Percentiles rank a stretch among this genome's conserved stretches.
Conservation (phyloP, 768 basidiomycete species). For the Agaricus subrufescens region DNA sequence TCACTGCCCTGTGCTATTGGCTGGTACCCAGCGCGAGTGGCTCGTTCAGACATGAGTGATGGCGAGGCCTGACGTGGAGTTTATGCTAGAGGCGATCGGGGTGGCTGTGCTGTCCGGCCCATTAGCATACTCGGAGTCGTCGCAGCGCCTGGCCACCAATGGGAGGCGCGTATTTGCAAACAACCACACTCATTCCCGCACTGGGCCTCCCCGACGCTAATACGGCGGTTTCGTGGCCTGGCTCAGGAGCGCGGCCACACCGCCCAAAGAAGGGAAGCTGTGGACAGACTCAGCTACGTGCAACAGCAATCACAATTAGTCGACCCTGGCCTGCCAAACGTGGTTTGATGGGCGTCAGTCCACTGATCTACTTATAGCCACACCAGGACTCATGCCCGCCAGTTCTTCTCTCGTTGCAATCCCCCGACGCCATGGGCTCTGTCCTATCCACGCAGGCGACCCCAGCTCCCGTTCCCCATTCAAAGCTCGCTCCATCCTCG, state of each 20-base stretch:
- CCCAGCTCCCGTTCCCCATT: background rate
- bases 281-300: no score
- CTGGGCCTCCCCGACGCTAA: no score
- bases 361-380: background rate
- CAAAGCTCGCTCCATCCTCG: background rate
- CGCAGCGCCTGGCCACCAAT: no score
- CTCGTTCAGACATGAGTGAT: slow-evolving; percentile 4
- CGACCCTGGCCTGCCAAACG: no score
- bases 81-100: background rate
- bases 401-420: no score
- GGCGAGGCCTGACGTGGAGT: background rate
- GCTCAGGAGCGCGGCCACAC: no score
- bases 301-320: no score
- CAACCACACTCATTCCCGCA: no score
- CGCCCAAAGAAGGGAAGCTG: no score
- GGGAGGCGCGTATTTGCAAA: no score
- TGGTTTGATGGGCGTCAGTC: background rate
- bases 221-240: no score
- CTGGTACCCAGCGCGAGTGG: slow-evolving; percentile 35
- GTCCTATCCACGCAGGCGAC: background rate
- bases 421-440: background rate
- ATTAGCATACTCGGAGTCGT: background rate
- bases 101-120: slow-evolving; percentile 7
- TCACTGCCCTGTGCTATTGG: slow-evolving; percentile 37
- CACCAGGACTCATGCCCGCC: background rate